Base-by-base conservation (phyloP, 2,329 filamentous ascomycete genomes). In the Acarospora socialis region DNA sequence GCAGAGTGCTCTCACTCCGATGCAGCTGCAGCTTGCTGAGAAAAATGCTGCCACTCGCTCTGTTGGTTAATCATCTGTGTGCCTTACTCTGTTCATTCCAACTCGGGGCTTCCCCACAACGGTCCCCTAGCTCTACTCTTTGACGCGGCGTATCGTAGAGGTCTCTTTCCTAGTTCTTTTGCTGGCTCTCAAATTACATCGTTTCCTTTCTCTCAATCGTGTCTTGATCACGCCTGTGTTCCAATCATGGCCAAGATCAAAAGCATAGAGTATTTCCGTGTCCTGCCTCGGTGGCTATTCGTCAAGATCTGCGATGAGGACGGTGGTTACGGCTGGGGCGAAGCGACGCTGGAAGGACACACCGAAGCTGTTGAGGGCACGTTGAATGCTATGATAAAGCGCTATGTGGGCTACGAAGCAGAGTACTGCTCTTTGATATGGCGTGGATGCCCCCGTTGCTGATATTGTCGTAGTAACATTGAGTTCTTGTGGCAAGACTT, bases 401-500 rank as follows among this genome's bases (percentile, higher is more conserved):
- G 73, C 25, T 70, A 78, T 33, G 54, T 68, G 3, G 78, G 77
- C 0, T 64, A 73, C 42, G 77, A 83, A 46, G 79, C 79, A 19
- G 73, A 82, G 76, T 80, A 55, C 35, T 55, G 47, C 21, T 9
- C 19, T 31, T 2, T 34, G 37, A 8, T 36, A 35, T 28, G 31
- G 32, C 14, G 38, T 30, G 6, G 23, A 24, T 16, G 32, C 30
- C n/a, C 33, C 32, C 3, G 30, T 26, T 30, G 33, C 36, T 28
- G 31, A 43, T 18, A 37, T 38, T 13, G 23, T 33, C 12, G 28
- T 24, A 13, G 33, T 33, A 72, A 82, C 29, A 84, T 86, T 41
- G 80, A 86, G 48, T 74, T 82, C 40, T 77, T 86, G 36, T 86
- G 81, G 81, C 79, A 83, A 49, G 65, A 68, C 41, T 69, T 70